phyloP scores from a whole-genome alignment of 495 filamentous ascomycete genomes.

The Halenospora varia region DNA sequence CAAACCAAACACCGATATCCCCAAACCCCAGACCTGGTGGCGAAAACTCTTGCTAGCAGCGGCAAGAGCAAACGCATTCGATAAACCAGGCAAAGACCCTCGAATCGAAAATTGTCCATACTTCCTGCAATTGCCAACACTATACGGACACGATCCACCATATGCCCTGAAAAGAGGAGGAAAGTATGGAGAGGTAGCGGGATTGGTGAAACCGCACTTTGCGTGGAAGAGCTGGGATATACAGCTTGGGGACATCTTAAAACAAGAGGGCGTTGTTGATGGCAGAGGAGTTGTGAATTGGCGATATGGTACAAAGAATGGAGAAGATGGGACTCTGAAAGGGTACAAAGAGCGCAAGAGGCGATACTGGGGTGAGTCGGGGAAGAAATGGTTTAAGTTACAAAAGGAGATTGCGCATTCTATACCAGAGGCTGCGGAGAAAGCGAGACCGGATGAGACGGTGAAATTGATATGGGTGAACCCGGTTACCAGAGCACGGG shows the following conservation, averaged over 20 bases:
- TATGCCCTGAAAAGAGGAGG: conserved; percentile 8
- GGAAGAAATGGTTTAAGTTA: conserved; percentile 5
- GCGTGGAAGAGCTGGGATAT: conserved; percentile 4
- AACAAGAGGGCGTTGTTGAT: conserved; percentile 9
- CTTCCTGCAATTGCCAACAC: conserved; percentile 9
- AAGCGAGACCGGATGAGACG: conserved; percentile 5
- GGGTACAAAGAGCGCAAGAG: not conserved
- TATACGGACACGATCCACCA: not conserved
- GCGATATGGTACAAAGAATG: conserved; percentile 5
- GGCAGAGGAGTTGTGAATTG: conserved; percentile 1
- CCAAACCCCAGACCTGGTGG: not conserved
- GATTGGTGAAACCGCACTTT: not conserved
- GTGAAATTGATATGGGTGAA: conserved; percentile 5
- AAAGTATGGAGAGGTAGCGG: not conserved
- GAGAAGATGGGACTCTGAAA: conserved; percentile 8
- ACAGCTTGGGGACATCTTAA: conserved; percentile 7
- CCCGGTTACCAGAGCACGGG: not conserved
- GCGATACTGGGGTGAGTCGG: not conserved
- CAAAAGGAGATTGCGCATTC: conserved; percentile 1
- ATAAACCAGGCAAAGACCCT: conserved; percentile 4
- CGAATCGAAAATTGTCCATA: conserved; percentile 1
- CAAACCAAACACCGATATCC: not conserved
- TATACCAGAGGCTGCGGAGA: not conserved
- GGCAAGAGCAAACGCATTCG: not conserved
- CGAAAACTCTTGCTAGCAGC: not conserved